A percentile compares a stretch with the other conserved stretches of the same genome.
Evolutionary conservation across 148 eudicot genomes (phyloP).

Genomic region (Bassia scoparia): DNA sequence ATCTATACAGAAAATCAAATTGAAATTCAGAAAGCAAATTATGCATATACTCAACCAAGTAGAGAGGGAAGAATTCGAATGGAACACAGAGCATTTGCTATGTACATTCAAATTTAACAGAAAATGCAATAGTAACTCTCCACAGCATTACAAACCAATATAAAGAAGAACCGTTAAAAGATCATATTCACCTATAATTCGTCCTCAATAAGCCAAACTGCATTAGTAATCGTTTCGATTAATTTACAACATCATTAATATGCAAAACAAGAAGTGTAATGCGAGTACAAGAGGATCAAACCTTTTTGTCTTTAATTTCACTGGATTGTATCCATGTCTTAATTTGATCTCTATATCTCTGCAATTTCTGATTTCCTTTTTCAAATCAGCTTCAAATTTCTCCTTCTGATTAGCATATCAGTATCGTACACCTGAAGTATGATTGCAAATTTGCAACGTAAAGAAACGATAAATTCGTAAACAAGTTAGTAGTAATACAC

Average conservation of each 20-base stretch:
- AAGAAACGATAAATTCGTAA: constrained; percentile 17
- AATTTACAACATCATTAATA: neutral
- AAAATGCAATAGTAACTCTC: neutral
- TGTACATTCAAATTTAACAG: neutral
- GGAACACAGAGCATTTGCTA: neutral
- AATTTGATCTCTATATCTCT: constrained; percentile 95
- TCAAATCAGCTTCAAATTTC: constrained; percentile 97
- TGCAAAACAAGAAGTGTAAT: neutral
- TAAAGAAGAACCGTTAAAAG: too few species aligned
- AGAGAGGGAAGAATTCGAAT: neutral
- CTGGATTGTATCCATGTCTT: constrained; percentile 99
- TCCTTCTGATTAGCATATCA: constrained; percentile 97
- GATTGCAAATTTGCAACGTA: constrained; percentile 8
- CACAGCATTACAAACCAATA: neutral
- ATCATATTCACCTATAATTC: neutral
- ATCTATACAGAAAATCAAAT: neutral
- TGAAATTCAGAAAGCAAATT: neutral
- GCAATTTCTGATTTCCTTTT: constrained; percentile 97
- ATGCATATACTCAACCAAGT: neutral
- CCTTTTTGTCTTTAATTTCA: constrained; percentile 99
- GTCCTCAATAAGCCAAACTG: neutral
- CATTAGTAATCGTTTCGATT: too few species aligned
- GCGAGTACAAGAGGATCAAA: constrained; percentile 4
- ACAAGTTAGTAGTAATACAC: neutral
- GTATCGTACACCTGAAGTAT: constrained; percentile 82